Evolutionary conservation across 352 stramenopile species (phyloP), one percentile per base, ranked within the genome.

Genomic region (Achlya hypogyna): DNA sequence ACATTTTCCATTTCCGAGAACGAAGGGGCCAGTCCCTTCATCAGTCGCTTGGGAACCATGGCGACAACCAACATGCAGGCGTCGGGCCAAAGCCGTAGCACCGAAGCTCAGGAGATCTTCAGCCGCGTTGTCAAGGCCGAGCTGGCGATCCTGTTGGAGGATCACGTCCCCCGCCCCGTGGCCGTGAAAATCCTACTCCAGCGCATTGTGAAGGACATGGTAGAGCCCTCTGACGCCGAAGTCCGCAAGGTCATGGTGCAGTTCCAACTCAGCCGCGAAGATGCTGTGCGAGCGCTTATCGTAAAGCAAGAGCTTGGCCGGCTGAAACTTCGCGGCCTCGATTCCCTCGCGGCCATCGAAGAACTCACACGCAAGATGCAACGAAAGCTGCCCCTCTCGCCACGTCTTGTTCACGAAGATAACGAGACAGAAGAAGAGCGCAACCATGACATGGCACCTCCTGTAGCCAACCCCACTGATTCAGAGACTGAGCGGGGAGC

Each of bases 251-350:
- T 93, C 10, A 92, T 93, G 85, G 76, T 75, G 25, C 80, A 91
- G 73, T 93, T 93, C 71, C 78, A 91, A 68, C 91, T 93, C 81
- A 89, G 89, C 53, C 76, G 88, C 66, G 85, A 93, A 71, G 85
- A 93, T 65, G 85, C 85, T 0, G 79, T 91, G 54, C 85, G 85
- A 28, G 85, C 85, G 22, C 68, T 93, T 18, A 93, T 93, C 60
- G 85, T 93, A 5, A 93, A 93, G 71, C 83, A 93, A 75, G 85
- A 93, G 77, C 81, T 93, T 31, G 85, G 76, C 4, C 66, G 83
- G 5, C 69, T 93, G 12, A 93, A 92, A 65, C 73, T 77, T 1
- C 77, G 88, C 56, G 85, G 85, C 10, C 71, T 93, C 51, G 82
- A 93, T 59, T 86, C 85, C 28, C 88, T 92, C 43, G 85, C 83